Conservation (phyloP, 2,329 filamentous ascomycete genomes). For the Ceratocystis huliohia region DNA sequence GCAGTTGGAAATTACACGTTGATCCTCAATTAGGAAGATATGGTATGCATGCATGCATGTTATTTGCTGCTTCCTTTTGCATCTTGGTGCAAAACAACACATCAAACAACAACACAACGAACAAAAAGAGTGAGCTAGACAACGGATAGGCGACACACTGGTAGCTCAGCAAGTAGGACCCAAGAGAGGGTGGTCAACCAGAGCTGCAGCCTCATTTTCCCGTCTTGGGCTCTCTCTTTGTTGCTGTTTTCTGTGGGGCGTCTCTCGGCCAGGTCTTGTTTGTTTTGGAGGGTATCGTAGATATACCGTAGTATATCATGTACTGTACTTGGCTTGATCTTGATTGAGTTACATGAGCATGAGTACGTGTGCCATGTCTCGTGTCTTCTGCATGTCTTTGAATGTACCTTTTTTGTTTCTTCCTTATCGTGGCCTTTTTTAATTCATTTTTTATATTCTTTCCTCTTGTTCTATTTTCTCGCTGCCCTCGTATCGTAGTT, state of each 20-base stretch:
- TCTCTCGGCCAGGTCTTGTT: no score
- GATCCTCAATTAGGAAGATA: slow-evolving; percentile 7
- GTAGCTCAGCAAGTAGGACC: no score
- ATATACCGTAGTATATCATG: no score
- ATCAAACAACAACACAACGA: not conserved
- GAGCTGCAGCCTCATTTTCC: no score
- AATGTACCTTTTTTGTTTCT: not conserved
- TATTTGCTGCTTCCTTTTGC: not conserved
- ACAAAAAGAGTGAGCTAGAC: no score
- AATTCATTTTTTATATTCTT: not conserved
- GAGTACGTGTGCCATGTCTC: not conserved
- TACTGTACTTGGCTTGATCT: no score
- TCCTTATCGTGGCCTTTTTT: not conserved
- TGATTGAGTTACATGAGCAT: no score
- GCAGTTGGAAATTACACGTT: slow-evolving; percentile 7
- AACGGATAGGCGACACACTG: no score
- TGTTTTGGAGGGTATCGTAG: no score
- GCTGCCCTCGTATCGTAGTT: not conserved
- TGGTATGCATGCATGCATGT: slow-evolving; percentile 2
- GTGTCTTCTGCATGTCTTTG: not conserved
- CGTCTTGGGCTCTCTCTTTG: no score
- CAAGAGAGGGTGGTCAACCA: no score
- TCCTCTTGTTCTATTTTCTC: not conserved
- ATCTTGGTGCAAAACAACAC: not conserved
- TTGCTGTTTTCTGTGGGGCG: no score